A percentile compares a stretch with the other conserved stretches of the same genome.
phyloP scores from a whole-genome alignment of 139 green algal genomes.

The Ulvella scutata region DNA sequence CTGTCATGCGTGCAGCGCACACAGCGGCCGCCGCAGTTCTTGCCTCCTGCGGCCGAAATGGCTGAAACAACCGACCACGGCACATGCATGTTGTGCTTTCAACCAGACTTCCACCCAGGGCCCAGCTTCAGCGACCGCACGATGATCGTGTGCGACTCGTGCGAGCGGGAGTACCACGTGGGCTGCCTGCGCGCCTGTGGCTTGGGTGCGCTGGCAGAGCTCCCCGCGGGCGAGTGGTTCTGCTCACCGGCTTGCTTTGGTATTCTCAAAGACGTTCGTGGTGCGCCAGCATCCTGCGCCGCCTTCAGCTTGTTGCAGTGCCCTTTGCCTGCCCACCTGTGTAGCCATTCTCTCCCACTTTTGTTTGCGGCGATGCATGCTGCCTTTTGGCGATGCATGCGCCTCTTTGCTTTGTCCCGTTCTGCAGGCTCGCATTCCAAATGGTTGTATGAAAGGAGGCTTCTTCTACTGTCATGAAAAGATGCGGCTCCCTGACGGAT shows the following conservation, averaged over 20 bases:
- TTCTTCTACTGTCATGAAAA: background rate
- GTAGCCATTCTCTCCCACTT: background rate
- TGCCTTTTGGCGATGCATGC: background rate
- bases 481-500: background rate
- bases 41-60: conserved; percentile 15
- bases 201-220: conserved; percentile 6
- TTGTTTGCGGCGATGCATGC: background rate
- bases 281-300: too few relatives aligned
- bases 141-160: conserved; percentile 90
- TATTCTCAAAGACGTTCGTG: conserved; percentile 19
- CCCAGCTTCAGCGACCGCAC: conserved; percentile 66
- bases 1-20: background rate
- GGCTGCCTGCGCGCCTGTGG: conserved; percentile 26
- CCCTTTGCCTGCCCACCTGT: background rate
- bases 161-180: conserved; percentile 91
- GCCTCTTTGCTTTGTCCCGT: background rate
- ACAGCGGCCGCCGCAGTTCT: background rate
- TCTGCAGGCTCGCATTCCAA: background rate
- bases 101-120: conserved; percentile 37
- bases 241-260: conserved; percentile 50
- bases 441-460: too few relatives aligned
- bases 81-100: conserved; percentile 70
- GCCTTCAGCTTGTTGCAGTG: background rate
- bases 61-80: conserved; percentile 25
- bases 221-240: conserved; percentile 67